Evolutionary conservation across 2,329 filamentous ascomycete genomes (phyloP).

Genomic region (Mariannaea sp.): DNA sequence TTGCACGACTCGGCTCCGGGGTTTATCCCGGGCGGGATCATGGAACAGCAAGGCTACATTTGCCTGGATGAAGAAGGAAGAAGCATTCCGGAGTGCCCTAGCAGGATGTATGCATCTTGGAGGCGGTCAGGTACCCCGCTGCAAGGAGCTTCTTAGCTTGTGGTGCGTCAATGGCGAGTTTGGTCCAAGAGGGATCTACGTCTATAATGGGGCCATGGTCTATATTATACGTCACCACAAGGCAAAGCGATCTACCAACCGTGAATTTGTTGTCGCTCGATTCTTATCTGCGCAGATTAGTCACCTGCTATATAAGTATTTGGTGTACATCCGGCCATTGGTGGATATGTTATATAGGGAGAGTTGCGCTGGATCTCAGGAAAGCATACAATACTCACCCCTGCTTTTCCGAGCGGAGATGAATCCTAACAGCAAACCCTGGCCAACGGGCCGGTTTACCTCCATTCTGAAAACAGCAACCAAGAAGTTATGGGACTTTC

Average conservation of each 20-base stretch:
- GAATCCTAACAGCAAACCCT: neutral
- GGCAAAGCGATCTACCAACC: constrained; percentile 6
- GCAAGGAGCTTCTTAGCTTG: constrained; percentile 1
- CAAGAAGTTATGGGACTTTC: neutral
- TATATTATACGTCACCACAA: constrained; percentile 9
- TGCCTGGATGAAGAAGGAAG: neutral
- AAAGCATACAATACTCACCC: neutral
- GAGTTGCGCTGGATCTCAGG: neutral
- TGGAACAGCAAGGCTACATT: neutral
- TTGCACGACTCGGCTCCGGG: neutral
- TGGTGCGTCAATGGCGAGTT: neutral
- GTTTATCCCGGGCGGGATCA: neutral
- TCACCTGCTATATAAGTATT: neutral
- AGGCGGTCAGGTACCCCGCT: neutral
- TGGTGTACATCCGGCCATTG: constrained; percentile 3
- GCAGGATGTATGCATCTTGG: neutral
- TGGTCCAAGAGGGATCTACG: constrained; percentile 1
- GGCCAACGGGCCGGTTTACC: neutral
- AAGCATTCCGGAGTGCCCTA: neutral
- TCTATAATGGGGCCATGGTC: constrained; percentile 4
- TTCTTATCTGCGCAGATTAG: constrained; percentile 1
- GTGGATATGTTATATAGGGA: neutral
- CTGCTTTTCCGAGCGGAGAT: neutral
- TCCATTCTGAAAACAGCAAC: neutral
- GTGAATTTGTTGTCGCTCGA: constrained; percentile 9